Conservation (phyloP, 805 yeast genomes). For the Candida coquimbonensis region DNA sequence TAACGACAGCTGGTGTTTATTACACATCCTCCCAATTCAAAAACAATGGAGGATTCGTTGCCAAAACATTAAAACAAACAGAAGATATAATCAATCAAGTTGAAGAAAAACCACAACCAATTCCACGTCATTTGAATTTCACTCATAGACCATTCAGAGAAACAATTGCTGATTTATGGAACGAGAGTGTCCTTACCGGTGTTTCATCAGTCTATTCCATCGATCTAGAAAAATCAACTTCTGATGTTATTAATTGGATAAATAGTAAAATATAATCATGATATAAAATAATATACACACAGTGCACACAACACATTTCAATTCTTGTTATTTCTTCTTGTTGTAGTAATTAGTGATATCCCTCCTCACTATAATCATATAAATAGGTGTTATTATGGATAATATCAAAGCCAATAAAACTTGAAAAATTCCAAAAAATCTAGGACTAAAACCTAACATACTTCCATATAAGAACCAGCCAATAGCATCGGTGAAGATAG, state of each 20-base stretch:
- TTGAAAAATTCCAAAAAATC: conserved; percentile 51
- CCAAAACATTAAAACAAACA: conserved; percentile 41
- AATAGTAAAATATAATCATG: background rate
- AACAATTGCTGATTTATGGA: conserved; percentile 74
- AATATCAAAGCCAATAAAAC: conserved; percentile 40
- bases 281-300: background rate
- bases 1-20: conserved; percentile 57
- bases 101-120: conserved; percentile 36
- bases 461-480: conserved; percentile 75
- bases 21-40: conserved; percentile 52
- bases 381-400: conserved; percentile 52
- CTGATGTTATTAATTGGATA: conserved; percentile 6
- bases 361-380: conserved; percentile 37
- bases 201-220: conserved; percentile 59
- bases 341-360: conserved; percentile 47
- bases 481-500: conserved; percentile 72
- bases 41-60: conserved; percentile 38
- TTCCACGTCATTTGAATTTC: conserved; percentile 37
- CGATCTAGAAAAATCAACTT: conserved; percentile 34
- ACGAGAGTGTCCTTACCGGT: conserved; percentile 56
- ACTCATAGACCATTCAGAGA: conserved; percentile 46
- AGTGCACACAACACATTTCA: background rate
- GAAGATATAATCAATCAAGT: conserved; percentile 45
- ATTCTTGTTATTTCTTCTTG: conserved; percentile 17
- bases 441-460: conserved; percentile 63